Conservation (phyloP, 495 filamentous ascomycete species). For the Cetradonia linearis region DNA sequence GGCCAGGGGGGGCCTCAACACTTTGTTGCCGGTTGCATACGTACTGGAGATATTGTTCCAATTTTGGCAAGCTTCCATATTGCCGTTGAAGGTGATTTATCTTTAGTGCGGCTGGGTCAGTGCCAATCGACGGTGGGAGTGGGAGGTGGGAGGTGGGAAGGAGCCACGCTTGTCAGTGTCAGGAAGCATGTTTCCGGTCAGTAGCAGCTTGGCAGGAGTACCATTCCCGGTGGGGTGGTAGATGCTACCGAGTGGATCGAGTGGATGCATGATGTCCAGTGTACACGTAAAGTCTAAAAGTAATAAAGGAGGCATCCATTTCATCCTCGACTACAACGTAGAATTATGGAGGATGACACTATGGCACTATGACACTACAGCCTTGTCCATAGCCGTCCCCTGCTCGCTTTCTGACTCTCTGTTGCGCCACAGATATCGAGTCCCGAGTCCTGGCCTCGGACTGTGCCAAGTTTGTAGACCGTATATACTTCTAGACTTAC, state of each 20-base stretch:
- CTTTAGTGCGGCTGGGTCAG: neutral
- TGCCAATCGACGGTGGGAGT: neutral
- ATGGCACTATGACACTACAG: conserved; percentile 2
- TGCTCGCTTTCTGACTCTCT: neutral
- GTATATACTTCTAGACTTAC: neutral
- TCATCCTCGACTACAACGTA: neutral
- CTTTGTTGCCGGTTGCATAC: neutral
- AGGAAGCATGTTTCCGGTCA: conserved; percentile 4
- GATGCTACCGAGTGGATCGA: neutral
- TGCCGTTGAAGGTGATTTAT: neutral
- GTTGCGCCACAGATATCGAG: neutral
- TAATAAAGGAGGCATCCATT: neutral
- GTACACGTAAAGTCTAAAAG: conserved; percentile 3
- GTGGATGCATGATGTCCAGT: neutral
- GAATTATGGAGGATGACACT: neutral
- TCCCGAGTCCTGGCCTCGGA: neutral
- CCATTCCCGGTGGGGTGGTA: neutral
- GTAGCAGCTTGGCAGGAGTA: neutral
- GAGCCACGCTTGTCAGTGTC: neutral
- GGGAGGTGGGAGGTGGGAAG: neutral
- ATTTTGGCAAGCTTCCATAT: conserved; percentile 1
- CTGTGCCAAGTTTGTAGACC: neutral
- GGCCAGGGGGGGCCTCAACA: neutral
- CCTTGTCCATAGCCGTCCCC: neutral
- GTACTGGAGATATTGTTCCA: neutral